These are phyloP conservation scores for Russula emetica DNA, from an alignment of 768 basidiomycete genomes.

Conservation along the genomic window DNA sequence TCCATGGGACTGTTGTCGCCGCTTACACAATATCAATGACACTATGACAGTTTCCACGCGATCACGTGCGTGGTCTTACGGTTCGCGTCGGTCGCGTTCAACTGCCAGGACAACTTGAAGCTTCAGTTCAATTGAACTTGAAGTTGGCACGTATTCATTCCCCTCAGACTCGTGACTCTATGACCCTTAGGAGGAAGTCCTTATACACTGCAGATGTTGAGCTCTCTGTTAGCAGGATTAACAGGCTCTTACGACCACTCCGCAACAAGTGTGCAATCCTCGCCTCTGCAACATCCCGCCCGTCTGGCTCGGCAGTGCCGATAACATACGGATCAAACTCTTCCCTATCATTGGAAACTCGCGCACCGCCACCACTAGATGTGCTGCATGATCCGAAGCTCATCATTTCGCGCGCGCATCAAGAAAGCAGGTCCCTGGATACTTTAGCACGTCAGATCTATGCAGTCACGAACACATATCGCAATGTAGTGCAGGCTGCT, in stretches of 20 bases:
- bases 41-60: not conserved
- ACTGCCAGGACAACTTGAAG: no score
- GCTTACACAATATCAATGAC: not conserved
- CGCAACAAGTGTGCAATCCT: slow-evolving; percentile 44
- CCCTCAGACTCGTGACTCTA: not conserved
- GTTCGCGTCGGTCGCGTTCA: not conserved
- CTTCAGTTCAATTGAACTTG: not conserved
- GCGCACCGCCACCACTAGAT: slow-evolving; percentile 35
- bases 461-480: slow-evolving; percentile 54
- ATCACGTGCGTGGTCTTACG: not conserved
- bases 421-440: slow-evolving; percentile 36
- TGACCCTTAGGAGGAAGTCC: not conserved
- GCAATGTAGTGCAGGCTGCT: slow-evolving; percentile 45
- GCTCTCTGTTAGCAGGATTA: slow-evolving; percentile 41
- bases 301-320: slow-evolving; percentile 26
- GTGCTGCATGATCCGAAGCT: slow-evolving; percentile 40
- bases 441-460: slow-evolving; percentile 48
- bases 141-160: not conserved
- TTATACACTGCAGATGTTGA: slow-evolving; percentile 9
- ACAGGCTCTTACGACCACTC: slow-evolving; percentile 46
- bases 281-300: slow-evolving; percentile 31
- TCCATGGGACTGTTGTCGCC: not conserved
- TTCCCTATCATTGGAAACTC: not conserved
- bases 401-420: slow-evolving; percentile 35
- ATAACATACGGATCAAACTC: slow-evolving; percentile 26